Evolutionary conservation across 208 protist species (phyloP).

Genomic region (Lotmaria passim): DNA sequence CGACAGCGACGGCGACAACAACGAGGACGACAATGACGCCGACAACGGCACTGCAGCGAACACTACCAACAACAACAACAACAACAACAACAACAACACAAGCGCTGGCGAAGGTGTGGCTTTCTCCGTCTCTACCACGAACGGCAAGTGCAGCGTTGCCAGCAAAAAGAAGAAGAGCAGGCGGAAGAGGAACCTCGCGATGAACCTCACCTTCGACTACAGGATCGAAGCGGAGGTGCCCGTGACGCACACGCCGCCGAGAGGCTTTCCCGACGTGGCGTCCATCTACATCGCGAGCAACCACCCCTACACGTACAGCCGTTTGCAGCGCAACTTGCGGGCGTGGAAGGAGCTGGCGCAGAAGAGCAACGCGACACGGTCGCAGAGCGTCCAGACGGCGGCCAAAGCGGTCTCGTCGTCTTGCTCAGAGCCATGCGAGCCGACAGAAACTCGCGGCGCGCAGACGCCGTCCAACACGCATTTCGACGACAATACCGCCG

Average conservation of each 20-base stretch:
- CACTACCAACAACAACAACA: constrained; percentile 1
- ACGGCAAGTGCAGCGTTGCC: constrained; percentile 24
- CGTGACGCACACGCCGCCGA: constrained; percentile 41
- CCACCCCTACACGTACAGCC: constrained; percentile 90
- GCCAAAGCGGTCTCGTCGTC: neutral
- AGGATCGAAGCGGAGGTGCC: constrained; percentile 66
- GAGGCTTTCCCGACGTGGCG: constrained; percentile 56
- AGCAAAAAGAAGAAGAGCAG: constrained; percentile 45
- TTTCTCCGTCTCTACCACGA: constrained; percentile 22
- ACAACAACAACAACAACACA: neutral
- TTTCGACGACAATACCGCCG: constrained; percentile 5
- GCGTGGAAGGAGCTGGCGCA: constrained; percentile 55
- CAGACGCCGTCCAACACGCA: constrained; percentile 14
- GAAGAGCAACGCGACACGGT: constrained; percentile 20
- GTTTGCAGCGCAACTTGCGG: constrained; percentile 66
- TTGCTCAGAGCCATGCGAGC: neutral
- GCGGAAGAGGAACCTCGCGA: constrained; percentile 71
- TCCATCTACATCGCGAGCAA: constrained; percentile 92
- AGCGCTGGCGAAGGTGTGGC: constrained; percentile 24
- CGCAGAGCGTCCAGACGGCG: constrained; percentile 12
- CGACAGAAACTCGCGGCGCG: neutral
- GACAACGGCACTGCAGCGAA: neutral
- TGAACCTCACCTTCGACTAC: constrained; percentile 87
- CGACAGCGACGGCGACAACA: constrained; percentile 34
- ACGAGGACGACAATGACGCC: constrained; percentile 38